phyloP scores from a whole-genome alignment of 108 stramenopile genomes.

The Fistulifera solaris region DNA sequence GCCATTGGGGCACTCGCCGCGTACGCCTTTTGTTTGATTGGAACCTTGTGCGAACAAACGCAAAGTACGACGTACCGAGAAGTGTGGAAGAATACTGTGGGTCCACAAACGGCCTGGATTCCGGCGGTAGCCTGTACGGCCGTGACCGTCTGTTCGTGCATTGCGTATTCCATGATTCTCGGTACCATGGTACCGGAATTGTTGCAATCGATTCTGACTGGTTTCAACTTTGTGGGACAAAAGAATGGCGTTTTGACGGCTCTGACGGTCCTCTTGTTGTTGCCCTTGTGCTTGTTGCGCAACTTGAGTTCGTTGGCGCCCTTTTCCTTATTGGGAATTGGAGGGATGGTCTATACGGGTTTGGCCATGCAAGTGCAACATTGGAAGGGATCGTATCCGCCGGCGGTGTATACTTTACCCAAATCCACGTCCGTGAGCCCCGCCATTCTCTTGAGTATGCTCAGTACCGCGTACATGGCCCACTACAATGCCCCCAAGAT shows the following conservation, averaged over 20 bases:
- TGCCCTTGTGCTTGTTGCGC: constrained; percentile 86
- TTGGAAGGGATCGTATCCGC: constrained; percentile 55
- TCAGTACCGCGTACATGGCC: constrained; percentile 87
- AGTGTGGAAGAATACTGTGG: constrained; percentile 50
- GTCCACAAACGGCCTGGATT: constrained; percentile 39
- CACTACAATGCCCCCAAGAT: constrained; percentile 91
- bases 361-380: constrained; percentile 61
- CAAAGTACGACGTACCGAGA: constrained; percentile 57
- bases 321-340: constrained; percentile 79
- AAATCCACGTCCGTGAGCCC: constrained; percentile 37
- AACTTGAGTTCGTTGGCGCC: constrained; percentile 71
- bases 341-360: constrained; percentile 76
- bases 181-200: constrained; percentile 62
- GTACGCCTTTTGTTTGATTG: constrained; percentile 83
- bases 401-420: constrained; percentile 3
- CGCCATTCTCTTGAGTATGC: constrained; percentile 80
- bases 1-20: constrained; percentile 69
- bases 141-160: constrained; percentile 64
- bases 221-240: not conserved
- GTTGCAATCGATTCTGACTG: constrained; percentile 29
- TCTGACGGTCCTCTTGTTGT: constrained; percentile 51
- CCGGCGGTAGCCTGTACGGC: constrained; percentile 70
- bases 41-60: constrained; percentile 60
- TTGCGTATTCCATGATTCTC: constrained; percentile 87
- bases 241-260: constrained; percentile 38